Conservation (phyloP, 768 basidiomycete genomes). For the Macrolepiota albuminosa region DNA sequence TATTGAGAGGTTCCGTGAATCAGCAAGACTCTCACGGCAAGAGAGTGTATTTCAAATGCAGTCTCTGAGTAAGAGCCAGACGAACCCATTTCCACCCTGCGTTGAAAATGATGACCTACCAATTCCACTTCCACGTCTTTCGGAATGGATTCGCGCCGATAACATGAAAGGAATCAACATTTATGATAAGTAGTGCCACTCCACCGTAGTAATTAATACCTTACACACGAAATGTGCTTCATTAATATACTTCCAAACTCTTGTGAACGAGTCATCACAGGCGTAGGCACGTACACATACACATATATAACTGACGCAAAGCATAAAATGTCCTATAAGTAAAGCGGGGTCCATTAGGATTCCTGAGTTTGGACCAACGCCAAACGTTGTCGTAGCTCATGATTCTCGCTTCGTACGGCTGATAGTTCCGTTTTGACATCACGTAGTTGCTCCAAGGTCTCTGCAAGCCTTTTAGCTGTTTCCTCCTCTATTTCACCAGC, state of each 20-base stretch:
- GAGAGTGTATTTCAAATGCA: constrained; percentile 19
- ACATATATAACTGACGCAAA: background rate
- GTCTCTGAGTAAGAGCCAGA: constrained; percentile 15
- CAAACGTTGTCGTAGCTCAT: constrained; percentile 40
- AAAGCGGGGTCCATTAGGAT: too few relatives aligned
- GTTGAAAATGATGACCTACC: constrained; percentile 48
- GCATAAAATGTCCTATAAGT: background rate
- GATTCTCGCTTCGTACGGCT: constrained; percentile 48
- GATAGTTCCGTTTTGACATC: constrained; percentile 38
- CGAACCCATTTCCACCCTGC: constrained; percentile 33
- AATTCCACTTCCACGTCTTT: constrained; percentile 46
- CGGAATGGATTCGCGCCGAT: constrained; percentile 51
- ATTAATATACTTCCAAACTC: background rate
- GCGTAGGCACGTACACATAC: background rate
- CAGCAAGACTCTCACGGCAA: constrained; percentile 26
- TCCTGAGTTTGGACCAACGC: constrained; percentile 1
- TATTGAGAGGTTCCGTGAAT: constrained; percentile 36
- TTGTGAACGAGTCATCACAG: background rate
- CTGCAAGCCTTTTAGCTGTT: constrained; percentile 40
- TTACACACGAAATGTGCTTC: background rate
- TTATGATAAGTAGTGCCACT: constrained; percentile 13
- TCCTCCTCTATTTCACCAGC: constrained; percentile 68
- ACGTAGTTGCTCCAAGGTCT: constrained; percentile 45
- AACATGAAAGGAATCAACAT: constrained; percentile 21
- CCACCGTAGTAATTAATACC: constrained; percentile 9